Evolutionary conservation across 352 stramenopile species (phyloP), one percentile per base, ranked within the genome.

Genomic region (Elongisporangium undulatum): DNA sequence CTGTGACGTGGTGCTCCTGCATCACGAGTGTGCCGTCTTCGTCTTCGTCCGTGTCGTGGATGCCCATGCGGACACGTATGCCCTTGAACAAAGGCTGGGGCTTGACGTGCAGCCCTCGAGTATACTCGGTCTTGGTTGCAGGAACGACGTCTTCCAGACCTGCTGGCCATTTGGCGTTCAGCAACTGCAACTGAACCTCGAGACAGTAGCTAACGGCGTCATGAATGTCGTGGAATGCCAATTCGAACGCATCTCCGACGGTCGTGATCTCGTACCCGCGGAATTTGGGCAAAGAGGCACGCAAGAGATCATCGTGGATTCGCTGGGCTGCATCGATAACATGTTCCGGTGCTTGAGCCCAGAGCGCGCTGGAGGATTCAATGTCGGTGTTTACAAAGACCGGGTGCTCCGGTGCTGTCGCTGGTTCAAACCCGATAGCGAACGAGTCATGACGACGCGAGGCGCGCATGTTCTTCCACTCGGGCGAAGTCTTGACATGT

Each of bases 371-470:
- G 5, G 79, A 90, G 3, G 74, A 76, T 55, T 93, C 84, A 52
- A 93, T 93, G 34, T 93, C 84, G 1, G 84, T 93, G 38, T 80
- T 82, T 20, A 93, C 82, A 52, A 93, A 93, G n/a, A 91, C 77
- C 0, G 84, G 84, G 20, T 58, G 71, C 12, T 62, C 62, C 22
- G 41, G 75, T 2, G 78, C 66, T 0, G 64, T 51, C 9, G 63
- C 66, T 8, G 66, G 56, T 20, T 81, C 78, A 51, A 69, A 73
- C 26, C 38, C 69, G 16, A 66, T 53, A 15, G 9, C 29, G 39
- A 66, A 75, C 23, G 73, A 75, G 8, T 82, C 29, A 13, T 41
- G 29, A 41, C 29, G 29, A 13, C 29, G 29, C 29, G 29, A 41
- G 9, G 29, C 29, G 9, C 29, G 29, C 29, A 41, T 41, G 29